These are phyloP conservation scores for Marvania coccoides DNA, from an alignment of 139 green algal species.

Conservation along the genomic window DNA sequence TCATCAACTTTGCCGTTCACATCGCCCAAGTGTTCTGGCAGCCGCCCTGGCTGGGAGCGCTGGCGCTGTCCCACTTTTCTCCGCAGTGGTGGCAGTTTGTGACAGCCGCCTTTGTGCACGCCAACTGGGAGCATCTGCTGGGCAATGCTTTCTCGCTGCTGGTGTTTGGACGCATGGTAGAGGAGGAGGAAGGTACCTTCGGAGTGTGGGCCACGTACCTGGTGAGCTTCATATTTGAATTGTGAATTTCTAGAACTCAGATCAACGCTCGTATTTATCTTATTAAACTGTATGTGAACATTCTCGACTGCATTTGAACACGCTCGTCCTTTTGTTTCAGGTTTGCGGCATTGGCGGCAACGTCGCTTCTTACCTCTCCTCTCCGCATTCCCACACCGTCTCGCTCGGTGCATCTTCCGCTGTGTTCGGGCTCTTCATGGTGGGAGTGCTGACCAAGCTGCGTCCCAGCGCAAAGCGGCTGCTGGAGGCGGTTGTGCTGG, in stretches of 20 bases:
- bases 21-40: constrained; percentile 6
- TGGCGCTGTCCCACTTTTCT: constrained; percentile 24
- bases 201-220: constrained; percentile 39
- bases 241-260: too few relatives aligned
- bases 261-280: too few relatives aligned
- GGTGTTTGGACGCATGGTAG: constrained; percentile 42
- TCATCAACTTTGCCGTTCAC: constrained; percentile 28
- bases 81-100: constrained; percentile 41
- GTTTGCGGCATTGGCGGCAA: constrained; percentile 30
- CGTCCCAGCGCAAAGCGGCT: constrained; percentile 33
- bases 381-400: constrained; percentile 12
- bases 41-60: background rate
- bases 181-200: constrained; percentile 42
- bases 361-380: constrained; percentile 24
- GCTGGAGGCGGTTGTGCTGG: constrained; percentile 53
- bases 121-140: constrained; percentile 37
- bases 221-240: too few relatives aligned
- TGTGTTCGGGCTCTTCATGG: constrained; percentile 68
- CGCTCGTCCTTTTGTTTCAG: too few relatives aligned
- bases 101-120: constrained; percentile 38
- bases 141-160: constrained; percentile 43
- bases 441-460: constrained; percentile 49
- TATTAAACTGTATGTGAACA: too few relatives aligned
- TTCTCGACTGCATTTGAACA: too few relatives aligned
- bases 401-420: constrained; percentile 37